These are phyloP conservation scores for Spathaspora sp. DNA, from an alignment of 805 yeast species.

Conservation along the genomic window DNA sequence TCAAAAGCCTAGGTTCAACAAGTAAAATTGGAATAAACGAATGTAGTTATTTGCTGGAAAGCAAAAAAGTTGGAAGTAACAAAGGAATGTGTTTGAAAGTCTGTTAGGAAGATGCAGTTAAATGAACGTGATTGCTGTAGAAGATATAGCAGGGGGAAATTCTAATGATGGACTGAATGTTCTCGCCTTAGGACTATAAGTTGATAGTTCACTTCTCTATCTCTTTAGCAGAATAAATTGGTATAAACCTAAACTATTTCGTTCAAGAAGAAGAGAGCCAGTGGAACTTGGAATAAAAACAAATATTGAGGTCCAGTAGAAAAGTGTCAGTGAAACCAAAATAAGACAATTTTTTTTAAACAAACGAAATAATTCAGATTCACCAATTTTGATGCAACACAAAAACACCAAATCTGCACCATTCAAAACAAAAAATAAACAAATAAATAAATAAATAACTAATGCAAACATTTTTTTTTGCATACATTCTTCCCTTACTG, in stretches of 20 bases:
- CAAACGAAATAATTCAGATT: background rate
- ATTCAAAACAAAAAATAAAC: background rate
- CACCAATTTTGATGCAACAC: background rate
- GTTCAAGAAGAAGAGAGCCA: background rate
- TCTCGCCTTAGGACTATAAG: background rate
- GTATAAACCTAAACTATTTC: no score
- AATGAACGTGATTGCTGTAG: background rate
- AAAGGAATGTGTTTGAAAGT: background rate
- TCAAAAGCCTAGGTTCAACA: background rate
- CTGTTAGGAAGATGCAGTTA: background rate
- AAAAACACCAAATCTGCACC: background rate
- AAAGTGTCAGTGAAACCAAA: background rate
- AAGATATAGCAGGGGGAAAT: background rate
- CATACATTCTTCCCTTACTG: background rate
- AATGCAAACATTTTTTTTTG: background rate
- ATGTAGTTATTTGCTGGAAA: constrained; percentile 4
- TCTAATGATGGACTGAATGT: background rate
- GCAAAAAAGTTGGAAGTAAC: constrained; percentile 5
- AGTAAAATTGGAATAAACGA: background rate
- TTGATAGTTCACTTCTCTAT: background rate
- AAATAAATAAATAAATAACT: background rate
- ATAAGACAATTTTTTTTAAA: background rate
- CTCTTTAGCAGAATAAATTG: background rate
- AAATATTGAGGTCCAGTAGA: background rate
- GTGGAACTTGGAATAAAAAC: background rate